Evolutionary conservation across 441 rosid species (phyloP).

Genomic region (Populus tomentosa): DNA sequence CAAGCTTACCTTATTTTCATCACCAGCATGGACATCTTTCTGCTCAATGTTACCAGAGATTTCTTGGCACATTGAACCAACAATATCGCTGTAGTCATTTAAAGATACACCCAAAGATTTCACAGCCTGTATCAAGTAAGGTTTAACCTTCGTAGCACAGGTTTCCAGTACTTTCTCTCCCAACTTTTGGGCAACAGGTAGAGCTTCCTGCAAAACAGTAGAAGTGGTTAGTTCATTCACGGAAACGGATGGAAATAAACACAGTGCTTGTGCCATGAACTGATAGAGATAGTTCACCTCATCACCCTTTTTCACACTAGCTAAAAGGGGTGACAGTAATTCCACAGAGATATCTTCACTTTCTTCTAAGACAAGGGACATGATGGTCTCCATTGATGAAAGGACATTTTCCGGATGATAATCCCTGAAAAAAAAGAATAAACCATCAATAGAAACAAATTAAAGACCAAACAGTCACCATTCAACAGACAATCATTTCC

Average conservation of each 20-base stretch:
- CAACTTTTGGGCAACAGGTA: slow-evolving; percentile 64
- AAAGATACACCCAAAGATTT: slow-evolving; percentile 46
- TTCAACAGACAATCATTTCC: neutral
- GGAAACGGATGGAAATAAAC: neutral
- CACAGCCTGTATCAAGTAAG: slow-evolving; percentile 63
- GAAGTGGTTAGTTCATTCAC: neutral
- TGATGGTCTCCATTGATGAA: slow-evolving; percentile 83
- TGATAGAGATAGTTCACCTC: slow-evolving; percentile 42
- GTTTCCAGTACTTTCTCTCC: slow-evolving; percentile 73
- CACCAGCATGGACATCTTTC: slow-evolving; percentile 31
- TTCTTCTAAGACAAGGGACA: slow-evolving; percentile 92
- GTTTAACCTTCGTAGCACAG: slow-evolving; percentile 74
- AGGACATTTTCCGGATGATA: slow-evolving; percentile 68
- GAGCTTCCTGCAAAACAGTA: slow-evolving; percentile 44
- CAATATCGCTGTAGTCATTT: slow-evolving; percentile 59
- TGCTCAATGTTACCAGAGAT: slow-evolving; percentile 30
- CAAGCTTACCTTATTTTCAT: slow-evolving; percentile 40
- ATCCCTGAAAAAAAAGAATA: slow-evolving; percentile 48
- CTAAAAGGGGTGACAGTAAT: slow-evolving; percentile 76
- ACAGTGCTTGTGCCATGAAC: neutral
- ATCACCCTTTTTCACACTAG: slow-evolving; percentile 54
- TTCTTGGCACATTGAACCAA: slow-evolving; percentile 67
- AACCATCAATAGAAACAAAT: neutral
- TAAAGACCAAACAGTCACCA: neutral
- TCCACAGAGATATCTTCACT: slow-evolving; percentile 87